Base-by-base conservation (phyloP, 2,329 filamentous ascomycete genomes). In the Periglandula ipomoeae region DNA sequence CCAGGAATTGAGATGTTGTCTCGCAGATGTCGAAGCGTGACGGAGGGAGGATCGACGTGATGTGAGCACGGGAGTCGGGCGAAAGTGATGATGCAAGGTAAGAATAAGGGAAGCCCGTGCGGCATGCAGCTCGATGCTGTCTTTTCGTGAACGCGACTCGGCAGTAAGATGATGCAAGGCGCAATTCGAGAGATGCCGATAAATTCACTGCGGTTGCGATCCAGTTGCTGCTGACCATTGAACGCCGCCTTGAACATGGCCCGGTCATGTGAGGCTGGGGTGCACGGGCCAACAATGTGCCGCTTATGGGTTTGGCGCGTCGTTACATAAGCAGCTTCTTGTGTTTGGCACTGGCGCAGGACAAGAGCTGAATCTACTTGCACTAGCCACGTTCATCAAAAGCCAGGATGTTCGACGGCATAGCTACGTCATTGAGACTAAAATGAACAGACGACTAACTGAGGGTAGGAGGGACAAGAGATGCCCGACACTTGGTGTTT, bases 231-330 rank as follows among this genome's bases (percentile, higher is more conserved):
- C 30, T 41, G 11, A 42, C 38, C 39, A 34, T 38, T 50, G 23
- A 17, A 26, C 13, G 50, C 46, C 27, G 38, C 44, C 26, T 48
- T 46, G 51, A 50, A 51, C 52, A 55, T 41, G 51, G 51, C 51
- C 40, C 52, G 59, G 59, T 65, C 63, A 65, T 64, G 59, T 64
- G 62, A 64, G 56, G 48, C 34, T 42, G 26, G 27, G 26, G 52
- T 48, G 63, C 61, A 63, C 58, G 55, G 56, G 50, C 57, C 57
- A 55, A 9, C 49, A 50, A 49, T 34, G 19, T 38, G 23, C 35
- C 35, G 22, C 24, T 44, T 48, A 20, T 35, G 26, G 26, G 26
- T 11, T 27, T 27, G 27, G 27, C 27, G 27, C 27, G 13, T 10
- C 2, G 13, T 30, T 30, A 30, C 27, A 30, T 30, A 32, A 32